These are phyloP conservation scores for Tinospora cordifolia DNA, from an alignment of 164 flowering plant species.

Conservation along the genomic window DNA sequence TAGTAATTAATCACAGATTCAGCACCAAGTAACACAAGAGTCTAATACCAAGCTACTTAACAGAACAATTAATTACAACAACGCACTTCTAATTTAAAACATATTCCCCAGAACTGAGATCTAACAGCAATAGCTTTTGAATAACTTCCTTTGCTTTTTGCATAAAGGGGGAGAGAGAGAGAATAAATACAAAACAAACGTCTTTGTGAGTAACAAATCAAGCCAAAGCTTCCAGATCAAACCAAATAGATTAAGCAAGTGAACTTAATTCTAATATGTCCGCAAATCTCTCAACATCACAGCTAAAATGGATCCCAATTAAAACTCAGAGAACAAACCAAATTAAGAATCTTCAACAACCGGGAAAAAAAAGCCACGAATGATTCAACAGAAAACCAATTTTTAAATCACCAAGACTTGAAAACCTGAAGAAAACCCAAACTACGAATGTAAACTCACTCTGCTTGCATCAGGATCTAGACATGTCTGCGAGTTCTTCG, in stretches of 20 bases:
- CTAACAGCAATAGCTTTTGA: not conserved
- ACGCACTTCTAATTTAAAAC: not conserved
- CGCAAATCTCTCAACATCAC: too few relatives aligned
- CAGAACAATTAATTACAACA: not conserved
- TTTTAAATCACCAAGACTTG: not conserved
- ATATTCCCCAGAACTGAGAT: not conserved
- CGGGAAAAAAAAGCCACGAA: not conserved
- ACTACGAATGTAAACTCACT: constrained; percentile 25
- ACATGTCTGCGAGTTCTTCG: constrained; percentile 68
- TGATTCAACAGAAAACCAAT: not conserved
- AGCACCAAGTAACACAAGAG: not conserved
- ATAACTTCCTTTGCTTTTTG: not conserved
- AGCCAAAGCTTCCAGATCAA: not conserved
- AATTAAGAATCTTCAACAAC: too few relatives aligned
- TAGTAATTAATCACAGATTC: too few relatives aligned
- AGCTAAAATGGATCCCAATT: not conserved
- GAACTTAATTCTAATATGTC: too few relatives aligned
- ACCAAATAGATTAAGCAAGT: not conserved
- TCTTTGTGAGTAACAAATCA: not conserved
- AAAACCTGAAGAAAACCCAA: not conserved
- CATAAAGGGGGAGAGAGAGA: not conserved
- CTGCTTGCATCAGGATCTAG: constrained; percentile 90
- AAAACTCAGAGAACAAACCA: not conserved
- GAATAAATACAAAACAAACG: not conserved
- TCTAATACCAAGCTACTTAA: not conserved